Percentiles rank a stretch among this genome's conserved stretches.
These are phyloP conservation scores for Globisporangium yorkense DNA, from an alignment of 352 stramenopile species.

Conservation along the genomic window DNA sequence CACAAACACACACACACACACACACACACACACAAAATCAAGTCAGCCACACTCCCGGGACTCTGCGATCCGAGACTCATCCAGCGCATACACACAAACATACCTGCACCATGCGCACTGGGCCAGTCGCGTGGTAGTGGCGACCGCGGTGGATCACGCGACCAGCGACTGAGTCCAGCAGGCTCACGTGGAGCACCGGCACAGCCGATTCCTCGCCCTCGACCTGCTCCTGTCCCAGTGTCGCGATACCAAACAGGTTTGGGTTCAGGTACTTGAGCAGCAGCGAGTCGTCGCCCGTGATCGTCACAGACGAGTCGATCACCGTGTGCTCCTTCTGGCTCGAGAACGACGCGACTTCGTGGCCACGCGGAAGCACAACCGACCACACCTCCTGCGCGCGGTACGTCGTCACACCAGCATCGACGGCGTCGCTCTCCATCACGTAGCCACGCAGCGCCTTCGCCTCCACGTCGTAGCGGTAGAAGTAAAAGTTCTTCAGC, in stretches of 20 bases:
- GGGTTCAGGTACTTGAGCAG: slow-evolving; percentile 98
- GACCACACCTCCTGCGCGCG: slow-evolving; percentile 57
- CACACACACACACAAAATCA: not conserved
- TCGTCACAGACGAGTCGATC: slow-evolving; percentile 73
- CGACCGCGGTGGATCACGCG: slow-evolving; percentile 90
- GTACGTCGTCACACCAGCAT: slow-evolving; percentile 19
- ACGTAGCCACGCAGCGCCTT: slow-evolving; percentile 55
- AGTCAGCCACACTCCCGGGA: not conserved
- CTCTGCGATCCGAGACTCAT: not conserved
- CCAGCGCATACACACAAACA: slow-evolving; percentile 4
- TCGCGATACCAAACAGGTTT: slow-evolving; percentile 91
- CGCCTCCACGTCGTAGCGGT: slow-evolving; percentile 45
- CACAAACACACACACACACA: not conserved
- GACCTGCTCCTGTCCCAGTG: slow-evolving; percentile 48
- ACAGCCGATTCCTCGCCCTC: slow-evolving; percentile 25
- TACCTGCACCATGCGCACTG: slow-evolving; percentile 70
- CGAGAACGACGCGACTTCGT: slow-evolving; percentile 49
- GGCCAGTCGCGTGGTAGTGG: slow-evolving; percentile 69
- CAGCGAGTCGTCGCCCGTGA: slow-evolving; percentile 94
- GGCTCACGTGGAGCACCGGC: slow-evolving; percentile 78
- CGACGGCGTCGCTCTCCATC: slow-evolving; percentile 27
- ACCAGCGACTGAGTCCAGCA: slow-evolving; percentile 94
- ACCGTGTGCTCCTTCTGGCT: slow-evolving; percentile 55
- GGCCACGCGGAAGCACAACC: slow-evolving; percentile 53
- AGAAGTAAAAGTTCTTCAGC: slow-evolving; percentile 76